These are phyloP conservation scores for Mitragyna speciosa DNA, from an alignment of 257 asterid species.

Conservation along the genomic window DNA sequence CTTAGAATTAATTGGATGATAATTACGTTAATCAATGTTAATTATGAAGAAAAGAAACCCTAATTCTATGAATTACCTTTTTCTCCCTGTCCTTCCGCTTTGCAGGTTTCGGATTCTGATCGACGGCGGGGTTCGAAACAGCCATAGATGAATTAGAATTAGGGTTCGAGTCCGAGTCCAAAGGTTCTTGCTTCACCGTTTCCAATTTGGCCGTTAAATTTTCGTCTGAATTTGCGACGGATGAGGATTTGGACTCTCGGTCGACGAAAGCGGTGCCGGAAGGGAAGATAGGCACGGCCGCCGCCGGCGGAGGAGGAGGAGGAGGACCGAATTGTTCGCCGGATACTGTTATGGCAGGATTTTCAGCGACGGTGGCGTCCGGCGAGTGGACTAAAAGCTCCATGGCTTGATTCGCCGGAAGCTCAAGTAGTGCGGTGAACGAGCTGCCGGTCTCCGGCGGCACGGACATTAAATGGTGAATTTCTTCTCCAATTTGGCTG, in stretches of 20 bases:
- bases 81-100: slow-evolving; percentile 85
- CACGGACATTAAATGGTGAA: slow-evolving; percentile 35
- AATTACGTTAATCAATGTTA: background rate
- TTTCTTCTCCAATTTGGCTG: slow-evolving; percentile 39
- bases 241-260: slow-evolving; percentile 73
- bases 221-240: slow-evolving; percentile 49
- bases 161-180: slow-evolving; percentile 56
- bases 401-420: slow-evolving; percentile 84
- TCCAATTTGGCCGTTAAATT: slow-evolving; percentile 34
- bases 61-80: slow-evolving; percentile 45
- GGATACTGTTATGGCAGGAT: slow-evolving; percentile 26
- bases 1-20: background rate
- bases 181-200: slow-evolving; percentile 68
- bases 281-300: slow-evolving; percentile 63
- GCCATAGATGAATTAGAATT: slow-evolving; percentile 49
- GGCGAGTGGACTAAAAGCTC: slow-evolving; percentile 66
- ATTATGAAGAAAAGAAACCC: background rate
- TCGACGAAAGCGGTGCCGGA: slow-evolving; percentile 54
- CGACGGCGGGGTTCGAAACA: slow-evolving; percentile 42
- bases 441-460: slow-evolving; percentile 51
- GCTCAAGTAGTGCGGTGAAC: slow-evolving; percentile 87
- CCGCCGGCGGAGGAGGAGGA: slow-evolving; percentile 22
- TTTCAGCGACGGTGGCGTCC: slow-evolving; percentile 32
- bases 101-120: slow-evolving; percentile 40
- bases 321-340: background rate